Conservation (phyloP, 352 stramenopile genomes). For the Phytophthora ohioensis region DNA sequence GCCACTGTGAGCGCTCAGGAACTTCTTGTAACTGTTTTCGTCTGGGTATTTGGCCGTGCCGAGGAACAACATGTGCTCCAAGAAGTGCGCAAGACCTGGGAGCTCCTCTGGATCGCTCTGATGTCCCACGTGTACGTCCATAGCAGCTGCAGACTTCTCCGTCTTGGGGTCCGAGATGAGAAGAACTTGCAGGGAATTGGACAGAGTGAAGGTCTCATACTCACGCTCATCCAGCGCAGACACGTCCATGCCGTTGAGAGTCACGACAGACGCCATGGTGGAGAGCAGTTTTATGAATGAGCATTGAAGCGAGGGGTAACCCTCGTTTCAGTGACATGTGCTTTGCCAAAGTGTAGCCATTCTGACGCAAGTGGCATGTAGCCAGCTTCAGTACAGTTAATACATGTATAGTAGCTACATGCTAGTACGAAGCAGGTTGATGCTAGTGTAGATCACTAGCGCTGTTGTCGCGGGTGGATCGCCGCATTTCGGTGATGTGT, state of each 20-base stretch:
- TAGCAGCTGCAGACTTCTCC: slow-evolving; percentile 93
- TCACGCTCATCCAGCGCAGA: slow-evolving; percentile 70
- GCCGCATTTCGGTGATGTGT: not conserved
- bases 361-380: too few relatives aligned
- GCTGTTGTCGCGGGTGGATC: too few relatives aligned
- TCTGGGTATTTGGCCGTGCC: slow-evolving; percentile 96
- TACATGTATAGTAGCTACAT: too few relatives aligned
- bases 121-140: slow-evolving; percentile 96
- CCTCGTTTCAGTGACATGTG: slow-evolving; percentile 3
- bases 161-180: slow-evolving; percentile 93
- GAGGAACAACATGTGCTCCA: slow-evolving; percentile 98
- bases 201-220: slow-evolving; percentile 64
- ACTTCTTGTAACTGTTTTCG: slow-evolving; percentile 95
- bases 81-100: slow-evolving; percentile 92
- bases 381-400: too few relatives aligned
- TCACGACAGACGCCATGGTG: slow-evolving; percentile 47
- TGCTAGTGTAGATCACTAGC: too few relatives aligned
- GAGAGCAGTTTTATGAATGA: slow-evolving; percentile 13
- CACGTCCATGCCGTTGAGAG: slow-evolving; percentile 62
- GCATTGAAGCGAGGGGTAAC: slow-evolving; percentile 1
- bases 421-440: not conserved
- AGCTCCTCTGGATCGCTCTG: slow-evolving; percentile 90
- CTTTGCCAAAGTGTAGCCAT: too few relatives aligned
- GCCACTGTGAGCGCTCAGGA: slow-evolving; percentile 94
- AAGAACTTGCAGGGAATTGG: slow-evolving; percentile 71